Evolutionary conservation across 345 rosid species (phyloP), one percentile per base, ranked within the genome.

Genomic region (Pistacia integerrima): DNA sequence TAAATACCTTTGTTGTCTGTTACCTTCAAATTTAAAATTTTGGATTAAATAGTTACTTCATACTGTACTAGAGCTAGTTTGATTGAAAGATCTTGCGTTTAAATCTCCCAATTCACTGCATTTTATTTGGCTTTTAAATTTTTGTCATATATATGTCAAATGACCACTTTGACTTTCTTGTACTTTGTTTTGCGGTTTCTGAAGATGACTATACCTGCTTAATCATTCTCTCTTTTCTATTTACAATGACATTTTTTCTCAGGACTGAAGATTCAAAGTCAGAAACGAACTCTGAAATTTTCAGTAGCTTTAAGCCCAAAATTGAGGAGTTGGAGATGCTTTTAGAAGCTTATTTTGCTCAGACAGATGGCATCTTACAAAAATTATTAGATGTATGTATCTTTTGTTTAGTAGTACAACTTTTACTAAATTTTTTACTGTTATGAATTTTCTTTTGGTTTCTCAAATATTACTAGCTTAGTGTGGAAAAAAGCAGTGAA

Each of bases 321-420:
- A 70, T 88, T 0, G 87, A 86, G 78, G 90, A 85, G 82, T 67
- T 88, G 46, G 92, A 88, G 76, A 88, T 88, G 92, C 86, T 85
- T 70, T 79, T 88, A 60, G 90, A 88, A 79, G 92, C 88, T 17
- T 85, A 88, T 70, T 88, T 88, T 77, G 88, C 84, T 33, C 88
- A 88, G 71, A 73, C 82, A 30, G 90, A 85, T 65, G 87, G 92
- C 65, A 83, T 82, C 64, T 75, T 82, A 30, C 88, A 85, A 58
- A 85, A 87, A 63, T 72, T 88, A 28, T 88, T 88, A 2, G 80
- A 75, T 78, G 91, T 84, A 81, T 28, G 88, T 74, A 66, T 74
- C 70, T 22, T 10, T 20, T 25, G 30, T 36, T 75, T 33, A 1
- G 14, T 4, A 22, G 14, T 28, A 54, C 56, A 38, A 22, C 20